Evolutionary conservation across 257 asterid genomes (phyloP), one percentile per base, ranked within the genome.

Genomic region (Osmanthus fragrans): DNA sequence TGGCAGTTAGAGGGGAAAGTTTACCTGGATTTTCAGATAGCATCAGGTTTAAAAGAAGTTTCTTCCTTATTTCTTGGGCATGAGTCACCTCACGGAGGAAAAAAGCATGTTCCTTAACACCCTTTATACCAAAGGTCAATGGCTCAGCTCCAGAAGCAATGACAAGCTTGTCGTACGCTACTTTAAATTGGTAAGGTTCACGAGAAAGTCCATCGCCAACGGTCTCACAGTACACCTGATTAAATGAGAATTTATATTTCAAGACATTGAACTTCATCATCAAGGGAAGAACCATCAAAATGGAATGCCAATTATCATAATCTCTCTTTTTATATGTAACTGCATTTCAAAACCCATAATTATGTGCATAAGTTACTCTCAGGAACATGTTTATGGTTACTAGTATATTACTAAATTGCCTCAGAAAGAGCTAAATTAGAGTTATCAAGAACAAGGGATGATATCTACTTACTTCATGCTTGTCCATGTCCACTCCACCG

Each of bases 61-160:
- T 89, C 87, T 88, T 90, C 87, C 98, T 87, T 70, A 94, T 94
- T 71, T 92, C 98, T 86, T 94, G 98, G 54, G 98, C 98, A 72
- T 94, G 93, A 78, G 74, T 71, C 77, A 94, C 97, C 80, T 94
- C 98, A 21, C 97, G 97, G 33, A 94, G 95, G 74, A 94, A 92
- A 78, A 90, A 89, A 3, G 97, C 97, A 32, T 92, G 90, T 72
- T 94, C 92, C 72, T 85, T 60, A 12, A 94, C 98, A 11, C 98
- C 97, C 83, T 88, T 92, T 72, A 94, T 89, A 82, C 98, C 97
- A 76, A 92, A 94, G 51, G 97, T 94, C 84, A 90, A 64, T 5
- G 98, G 96, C 72, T 92, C 97, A 51, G 98, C 87, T 81, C 98
- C 98, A 70, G 97, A 81, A 70, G 96, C 97, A 68, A 94, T 90